Conservation (phyloP, 2,329 filamentous ascomycete genomes). For the Penicillium sp. region DNA sequence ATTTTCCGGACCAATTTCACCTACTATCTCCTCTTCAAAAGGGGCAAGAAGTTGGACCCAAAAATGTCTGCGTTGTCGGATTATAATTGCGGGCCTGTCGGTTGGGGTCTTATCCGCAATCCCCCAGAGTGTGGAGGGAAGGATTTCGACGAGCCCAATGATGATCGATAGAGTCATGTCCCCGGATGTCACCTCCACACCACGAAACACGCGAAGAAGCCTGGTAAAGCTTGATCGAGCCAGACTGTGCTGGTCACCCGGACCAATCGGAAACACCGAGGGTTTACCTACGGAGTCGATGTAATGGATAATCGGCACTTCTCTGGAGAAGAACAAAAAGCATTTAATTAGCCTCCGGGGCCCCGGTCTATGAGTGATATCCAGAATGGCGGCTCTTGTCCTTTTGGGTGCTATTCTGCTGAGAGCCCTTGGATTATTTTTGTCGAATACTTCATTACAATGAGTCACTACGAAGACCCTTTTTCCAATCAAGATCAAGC, state of each 20-base stretch:
- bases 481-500: constrained; percentile 1
- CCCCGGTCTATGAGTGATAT: not conserved
- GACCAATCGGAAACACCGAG: constrained; percentile 23
- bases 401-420: constrained; percentile 1
- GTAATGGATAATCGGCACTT: not conserved
- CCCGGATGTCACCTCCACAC: constrained; percentile 29
- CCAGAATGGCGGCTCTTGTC: not conserved
- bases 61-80: constrained; percentile 7
- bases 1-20: not conserved
- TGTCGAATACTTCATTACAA: not conserved
- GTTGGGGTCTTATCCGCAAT: not conserved
- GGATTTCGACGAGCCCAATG: constrained; percentile 11
- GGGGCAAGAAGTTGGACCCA: not conserved
- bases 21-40: not conserved
- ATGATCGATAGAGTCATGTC: constrained; percentile 21
- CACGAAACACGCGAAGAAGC: constrained; percentile 10
- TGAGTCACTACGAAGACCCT: constrained; percentile 13
- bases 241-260: constrained; percentile 6
- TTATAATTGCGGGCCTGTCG: constrained; percentile 18
- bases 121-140: constrained; percentile 10
- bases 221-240: constrained; percentile 14
- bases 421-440: not conserved
- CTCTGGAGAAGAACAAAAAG: not conserved
- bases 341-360: constrained; percentile 3
- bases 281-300: not conserved